These are phyloP conservation scores for Psophocarpus tetragonolobus DNA, from an alignment of 306 rosid genomes.

Conservation along the genomic window DNA sequence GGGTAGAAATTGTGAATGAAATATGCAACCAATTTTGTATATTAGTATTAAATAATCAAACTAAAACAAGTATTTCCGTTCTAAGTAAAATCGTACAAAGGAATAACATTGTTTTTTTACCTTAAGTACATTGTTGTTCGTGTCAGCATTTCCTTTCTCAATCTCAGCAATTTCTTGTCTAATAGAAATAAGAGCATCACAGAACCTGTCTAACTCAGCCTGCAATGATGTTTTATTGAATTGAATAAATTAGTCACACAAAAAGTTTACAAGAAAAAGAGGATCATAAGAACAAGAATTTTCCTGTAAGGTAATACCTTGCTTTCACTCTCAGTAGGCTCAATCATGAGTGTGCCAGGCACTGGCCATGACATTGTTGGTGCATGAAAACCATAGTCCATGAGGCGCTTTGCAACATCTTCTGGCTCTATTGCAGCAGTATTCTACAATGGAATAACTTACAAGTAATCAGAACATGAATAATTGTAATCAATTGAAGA, in stretches of 20 bases:
- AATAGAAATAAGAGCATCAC: constrained; percentile 89
- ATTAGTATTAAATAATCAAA: not conserved
- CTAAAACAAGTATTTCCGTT: constrained; percentile 1
- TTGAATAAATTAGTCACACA: not conserved
- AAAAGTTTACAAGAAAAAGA: not conserved
- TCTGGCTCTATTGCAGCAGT: constrained; percentile 97
- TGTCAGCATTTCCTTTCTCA: constrained; percentile 91
- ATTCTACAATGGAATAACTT: constrained; percentile 46
- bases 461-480: constrained; percentile 31
- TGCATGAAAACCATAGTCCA: constrained; percentile 96
- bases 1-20: constrained; percentile 3
- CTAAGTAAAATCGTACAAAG: constrained; percentile 8
- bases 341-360: constrained; percentile 98
- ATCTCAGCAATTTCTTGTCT: constrained; percentile 83
- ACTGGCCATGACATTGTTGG: constrained; percentile 99
- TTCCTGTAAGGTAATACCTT: constrained; percentile 53
- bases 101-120: constrained; percentile 36
- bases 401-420: constrained; percentile 96
- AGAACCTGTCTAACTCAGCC: constrained; percentile 96
- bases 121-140: constrained; percentile 90
- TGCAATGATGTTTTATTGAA: constrained; percentile 46
- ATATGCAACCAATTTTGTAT: not conserved
- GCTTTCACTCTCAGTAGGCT: constrained; percentile 99
- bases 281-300: not conserved
- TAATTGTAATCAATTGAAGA: not conserved